Evolutionary conservation across 805 yeast species (phyloP).

Genomic region (Naumovozyma castellii): DNA sequence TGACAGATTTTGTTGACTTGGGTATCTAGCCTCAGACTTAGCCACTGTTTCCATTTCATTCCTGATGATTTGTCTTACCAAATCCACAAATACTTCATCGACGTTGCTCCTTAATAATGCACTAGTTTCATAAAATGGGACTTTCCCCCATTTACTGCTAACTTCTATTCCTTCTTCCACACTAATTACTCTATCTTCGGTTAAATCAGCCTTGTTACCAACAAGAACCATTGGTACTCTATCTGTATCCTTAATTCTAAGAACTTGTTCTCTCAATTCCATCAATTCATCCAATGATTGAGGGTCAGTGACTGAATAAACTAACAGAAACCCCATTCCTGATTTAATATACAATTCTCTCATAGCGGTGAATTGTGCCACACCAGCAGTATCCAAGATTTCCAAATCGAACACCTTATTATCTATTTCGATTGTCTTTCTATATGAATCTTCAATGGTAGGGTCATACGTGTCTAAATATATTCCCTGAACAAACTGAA

Average conservation of each 20-base stretch:
- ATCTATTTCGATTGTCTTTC: constrained; percentile 81
- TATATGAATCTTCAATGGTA: constrained; percentile 91
- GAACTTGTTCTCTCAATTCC: constrained; percentile 74
- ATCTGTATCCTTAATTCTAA: constrained; percentile 68
- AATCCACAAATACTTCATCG: constrained; percentile 81
- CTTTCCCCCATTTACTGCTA: constrained; percentile 78
- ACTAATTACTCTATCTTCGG: constrained; percentile 60
- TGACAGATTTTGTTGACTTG: constrained; percentile 3
- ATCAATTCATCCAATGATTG: constrained; percentile 68
- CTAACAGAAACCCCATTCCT: constrained; percentile 84
- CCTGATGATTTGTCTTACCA: constrained; percentile 70
- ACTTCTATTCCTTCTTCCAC: constrained; percentile 78
- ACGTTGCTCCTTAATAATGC: constrained; percentile 88
- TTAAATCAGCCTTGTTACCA: constrained; percentile 85
- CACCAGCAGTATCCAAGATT: constrained; percentile 86
- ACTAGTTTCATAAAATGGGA: constrained; percentile 86
- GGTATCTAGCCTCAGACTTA: constrained; percentile 8
- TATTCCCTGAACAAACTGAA: constrained; percentile 83
- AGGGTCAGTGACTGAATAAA: constrained; percentile 73
- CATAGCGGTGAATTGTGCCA: constrained; percentile 94
- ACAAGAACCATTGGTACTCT: constrained; percentile 79
- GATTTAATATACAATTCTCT: constrained; percentile 78
- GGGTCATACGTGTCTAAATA: constrained; percentile 92
- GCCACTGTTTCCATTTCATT: constrained; percentile 25
- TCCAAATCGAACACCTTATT: constrained; percentile 81